Conservation (phyloP, 1,139 yeast genomes). For the Hemisphaericaspora xylofermentans region DNA sequence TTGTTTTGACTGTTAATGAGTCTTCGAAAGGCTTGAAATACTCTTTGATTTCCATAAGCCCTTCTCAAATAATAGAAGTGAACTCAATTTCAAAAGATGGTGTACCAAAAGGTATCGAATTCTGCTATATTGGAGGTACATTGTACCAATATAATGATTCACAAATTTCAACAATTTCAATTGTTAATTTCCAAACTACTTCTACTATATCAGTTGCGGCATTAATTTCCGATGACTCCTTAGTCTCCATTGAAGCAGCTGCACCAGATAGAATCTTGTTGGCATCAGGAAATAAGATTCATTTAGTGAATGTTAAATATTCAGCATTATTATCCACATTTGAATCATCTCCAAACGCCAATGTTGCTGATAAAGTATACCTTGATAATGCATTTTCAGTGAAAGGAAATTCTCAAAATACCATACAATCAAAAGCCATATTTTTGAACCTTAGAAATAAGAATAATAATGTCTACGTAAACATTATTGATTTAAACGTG, state of each 20-base stretch:
- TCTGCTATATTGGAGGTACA: slow-evolving; percentile 27
- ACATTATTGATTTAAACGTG: slow-evolving; percentile 54
- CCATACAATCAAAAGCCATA: slow-evolving; percentile 43
- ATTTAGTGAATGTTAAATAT: slow-evolving; percentile 45
- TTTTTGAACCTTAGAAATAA: slow-evolving; percentile 41
- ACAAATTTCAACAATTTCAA: slow-evolving; percentile 20
- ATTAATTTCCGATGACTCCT: slow-evolving; percentile 16
- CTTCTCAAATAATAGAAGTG: slow-evolving; percentile 22
- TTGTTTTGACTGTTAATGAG: slow-evolving; percentile 24
- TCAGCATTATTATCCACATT: slow-evolving; percentile 43
- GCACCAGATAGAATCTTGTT: slow-evolving; percentile 48
- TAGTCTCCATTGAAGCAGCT: slow-evolving; percentile 32
- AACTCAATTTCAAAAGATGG: slow-evolving; percentile 11
- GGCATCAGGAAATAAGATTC: slow-evolving; percentile 37
- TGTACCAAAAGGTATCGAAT: slow-evolving; percentile 13
- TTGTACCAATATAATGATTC: slow-evolving; percentile 27
- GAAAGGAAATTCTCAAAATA: slow-evolving; percentile 41
- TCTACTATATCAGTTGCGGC: slow-evolving; percentile 22
- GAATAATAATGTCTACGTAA: slow-evolving; percentile 45
- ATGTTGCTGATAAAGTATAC: slow-evolving; percentile 25
- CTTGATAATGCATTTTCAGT: slow-evolving; percentile 40
- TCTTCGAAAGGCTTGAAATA: slow-evolving; percentile 17
- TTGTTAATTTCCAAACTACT: slow-evolving; percentile 23
- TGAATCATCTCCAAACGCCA: slow-evolving; percentile 16
- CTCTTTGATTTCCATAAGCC: slow-evolving; percentile 25